Conservation (phyloP, 768 basidiomycete species). For the Termitomyces sp. region DNA sequence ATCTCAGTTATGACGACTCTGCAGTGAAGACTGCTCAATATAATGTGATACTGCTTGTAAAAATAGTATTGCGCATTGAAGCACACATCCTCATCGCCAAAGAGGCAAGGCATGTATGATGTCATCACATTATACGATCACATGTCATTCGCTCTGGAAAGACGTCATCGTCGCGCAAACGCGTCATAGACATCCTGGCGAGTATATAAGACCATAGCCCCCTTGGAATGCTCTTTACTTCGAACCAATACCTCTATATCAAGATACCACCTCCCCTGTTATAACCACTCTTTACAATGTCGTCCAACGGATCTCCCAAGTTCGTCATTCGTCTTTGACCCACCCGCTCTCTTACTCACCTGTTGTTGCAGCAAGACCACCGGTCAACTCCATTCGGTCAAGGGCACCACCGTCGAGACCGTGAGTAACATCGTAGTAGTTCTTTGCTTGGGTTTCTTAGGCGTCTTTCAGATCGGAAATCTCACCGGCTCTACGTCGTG, state of each 20-base stretch:
- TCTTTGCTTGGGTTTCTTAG: background rate
- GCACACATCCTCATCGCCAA: too few relatives aligned
- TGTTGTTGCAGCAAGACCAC: constrained; percentile 31
- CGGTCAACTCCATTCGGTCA: constrained; percentile 41
- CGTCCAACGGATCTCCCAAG: constrained; percentile 20
- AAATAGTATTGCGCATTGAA: background rate
- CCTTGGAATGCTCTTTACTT: background rate
- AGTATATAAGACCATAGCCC: constrained; percentile 10
- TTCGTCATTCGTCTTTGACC: background rate
- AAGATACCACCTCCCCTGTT: background rate
- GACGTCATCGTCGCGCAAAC: background rate
- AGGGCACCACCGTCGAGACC: constrained; percentile 32
- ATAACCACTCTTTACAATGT: constrained; percentile 13
- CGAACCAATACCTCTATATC: background rate
- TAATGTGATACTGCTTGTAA: background rate
- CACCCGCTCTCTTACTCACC: background rate
- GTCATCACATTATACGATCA: background rate
- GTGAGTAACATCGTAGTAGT: constrained; percentile 4
- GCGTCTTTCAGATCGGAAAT: constrained; percentile 34
- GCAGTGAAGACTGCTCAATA: background rate
- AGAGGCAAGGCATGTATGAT: background rate
- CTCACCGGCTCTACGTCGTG: constrained; percentile 42
- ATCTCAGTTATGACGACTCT: background rate
- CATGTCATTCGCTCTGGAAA: background rate
- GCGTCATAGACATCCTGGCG: constrained; percentile 8